Evolutionary conservation across 371 early-diverging fungal genomes (phyloP).

Genomic region (Apophysomyces sp.): DNA sequence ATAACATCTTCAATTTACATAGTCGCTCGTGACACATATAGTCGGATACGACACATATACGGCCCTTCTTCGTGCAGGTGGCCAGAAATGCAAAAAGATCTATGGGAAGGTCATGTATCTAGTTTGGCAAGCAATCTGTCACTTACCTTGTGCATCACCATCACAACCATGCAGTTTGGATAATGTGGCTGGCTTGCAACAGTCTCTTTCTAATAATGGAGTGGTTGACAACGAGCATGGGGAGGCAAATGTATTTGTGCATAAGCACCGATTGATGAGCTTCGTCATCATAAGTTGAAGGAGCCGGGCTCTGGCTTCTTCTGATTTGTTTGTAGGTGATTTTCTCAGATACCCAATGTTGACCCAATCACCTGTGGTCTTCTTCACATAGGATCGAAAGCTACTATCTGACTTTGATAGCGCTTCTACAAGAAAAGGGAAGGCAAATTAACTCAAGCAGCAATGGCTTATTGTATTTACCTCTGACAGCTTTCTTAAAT

Average conservation of each 20-base stretch:
- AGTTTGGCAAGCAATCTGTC: neutral
- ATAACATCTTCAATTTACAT: too few species aligned
- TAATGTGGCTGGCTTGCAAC: neutral
- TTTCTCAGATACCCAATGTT: slow-evolving; percentile 2
- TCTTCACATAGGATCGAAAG: too few species aligned
- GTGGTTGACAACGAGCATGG: neutral
- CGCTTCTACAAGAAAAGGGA: too few species aligned
- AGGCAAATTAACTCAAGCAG: too few species aligned
- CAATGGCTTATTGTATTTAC: too few species aligned
- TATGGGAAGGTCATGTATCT: neutral
- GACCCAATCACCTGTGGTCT: neutral
- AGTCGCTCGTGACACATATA: too few species aligned
- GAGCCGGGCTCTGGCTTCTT: neutral
- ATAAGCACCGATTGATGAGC: neutral
- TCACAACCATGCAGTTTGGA: neutral
- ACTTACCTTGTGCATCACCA: neutral
- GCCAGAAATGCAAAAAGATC: neutral
- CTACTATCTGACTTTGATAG: too few species aligned
- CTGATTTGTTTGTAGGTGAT: neutral
- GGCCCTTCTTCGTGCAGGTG: neutral
- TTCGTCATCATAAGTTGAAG: neutral
- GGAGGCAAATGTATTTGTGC: neutral
- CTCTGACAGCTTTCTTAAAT: too few species aligned
- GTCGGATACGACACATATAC: too few species aligned
- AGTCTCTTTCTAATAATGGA: neutral